Evolutionary conservation across 768 basidiomycete genomes (phyloP), one percentile per base, ranked within the genome.

Genomic region (Lactifluus piperatus): DNA sequence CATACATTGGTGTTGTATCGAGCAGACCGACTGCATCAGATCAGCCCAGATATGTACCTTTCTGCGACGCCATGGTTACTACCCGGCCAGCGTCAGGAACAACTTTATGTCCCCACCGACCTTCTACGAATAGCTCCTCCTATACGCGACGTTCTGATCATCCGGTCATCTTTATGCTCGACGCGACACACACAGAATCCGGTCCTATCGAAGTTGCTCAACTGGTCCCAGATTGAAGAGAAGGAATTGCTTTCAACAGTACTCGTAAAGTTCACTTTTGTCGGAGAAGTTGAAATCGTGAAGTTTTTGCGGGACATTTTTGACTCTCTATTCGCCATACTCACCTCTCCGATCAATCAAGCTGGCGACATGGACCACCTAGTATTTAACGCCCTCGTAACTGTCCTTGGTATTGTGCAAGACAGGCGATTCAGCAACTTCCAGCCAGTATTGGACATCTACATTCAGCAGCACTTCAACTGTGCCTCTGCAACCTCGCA

Each of bases 371-470:
- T 95, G 73, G 91, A 97, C 65, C 78, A 83, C 57, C 76, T 90
- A 39, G 90, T 94, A 9, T 97, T 97, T 76, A 87, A 90, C 65
- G 88, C 90, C 1, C 81, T 98, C 14, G 88, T 97, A 54, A 91
- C 85, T 4, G 87, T 97, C 13, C 85, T 98, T 11, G 88, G 90
- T 4, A 94, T 97, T 60, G 85, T 94, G 13, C 88, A 92, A 66
- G 95, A 97, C 71, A 82, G 95, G 30, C 82, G 95, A 27, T 97
- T 97, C 78, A 88, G 85, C 71, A 93, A 95, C 71, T 97, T 97
- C 77, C 86, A 90, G 65, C 86, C 91, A 2, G 93, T 95, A 5
- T 76, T 98, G 60, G 92, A 97, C 67, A 84, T 92, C 24, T 98
- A 97, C 70, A 93, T 98, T 67, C 86, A 91, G 67, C 76, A 84